Percentiles rank a stretch among this genome's conserved stretches.
Conservation (phyloP, 2,329 filamentous ascomycete genomes). For the Pseudogymnoascus sp. region DNA sequence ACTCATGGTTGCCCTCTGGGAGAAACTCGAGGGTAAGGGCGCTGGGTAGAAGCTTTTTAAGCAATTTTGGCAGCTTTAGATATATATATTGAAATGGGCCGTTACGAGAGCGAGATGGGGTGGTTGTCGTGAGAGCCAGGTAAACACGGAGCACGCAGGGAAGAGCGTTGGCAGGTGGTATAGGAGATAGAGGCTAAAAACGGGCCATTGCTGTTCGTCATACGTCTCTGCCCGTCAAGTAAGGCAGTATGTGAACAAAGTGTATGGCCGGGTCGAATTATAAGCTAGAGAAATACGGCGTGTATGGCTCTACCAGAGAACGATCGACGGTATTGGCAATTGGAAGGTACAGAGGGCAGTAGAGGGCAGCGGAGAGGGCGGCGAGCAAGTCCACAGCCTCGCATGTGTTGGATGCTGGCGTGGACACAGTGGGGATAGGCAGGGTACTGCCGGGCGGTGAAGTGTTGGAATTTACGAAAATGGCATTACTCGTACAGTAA, state of each 20-base stretch:
- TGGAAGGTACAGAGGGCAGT: neutral
- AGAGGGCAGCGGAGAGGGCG: neutral
- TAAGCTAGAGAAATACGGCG: conserved; percentile 7
- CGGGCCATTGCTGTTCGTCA: conserved; percentile 5
- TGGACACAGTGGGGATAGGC: neutral
- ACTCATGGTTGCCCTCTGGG: conserved; percentile 42
- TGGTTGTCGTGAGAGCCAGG: neutral
- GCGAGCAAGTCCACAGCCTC: neutral
- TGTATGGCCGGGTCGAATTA: neutral
- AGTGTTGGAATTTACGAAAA: neutral
- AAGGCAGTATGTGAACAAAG: neutral
- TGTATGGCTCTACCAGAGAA: neutral
- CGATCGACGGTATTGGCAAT: neutral
- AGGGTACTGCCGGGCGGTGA: conserved; percentile 6
- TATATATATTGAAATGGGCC: conserved; percentile 10
- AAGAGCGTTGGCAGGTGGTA: neutral
- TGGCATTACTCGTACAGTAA: neutral
- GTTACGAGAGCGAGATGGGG: conserved; percentile 16
- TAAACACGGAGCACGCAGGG: neutral
- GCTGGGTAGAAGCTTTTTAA: neutral
- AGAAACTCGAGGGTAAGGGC: conserved; percentile 17
- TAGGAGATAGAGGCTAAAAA: neutral
- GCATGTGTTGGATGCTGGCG: neutral
- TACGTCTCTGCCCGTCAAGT: neutral
- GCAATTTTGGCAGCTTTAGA: neutral